A percentile compares a stretch with the other conserved stretches of the same genome.
phyloP scores from a whole-genome alignment of 1,284 basidiomycete species.

The Cryptococcus sp. region DNA sequence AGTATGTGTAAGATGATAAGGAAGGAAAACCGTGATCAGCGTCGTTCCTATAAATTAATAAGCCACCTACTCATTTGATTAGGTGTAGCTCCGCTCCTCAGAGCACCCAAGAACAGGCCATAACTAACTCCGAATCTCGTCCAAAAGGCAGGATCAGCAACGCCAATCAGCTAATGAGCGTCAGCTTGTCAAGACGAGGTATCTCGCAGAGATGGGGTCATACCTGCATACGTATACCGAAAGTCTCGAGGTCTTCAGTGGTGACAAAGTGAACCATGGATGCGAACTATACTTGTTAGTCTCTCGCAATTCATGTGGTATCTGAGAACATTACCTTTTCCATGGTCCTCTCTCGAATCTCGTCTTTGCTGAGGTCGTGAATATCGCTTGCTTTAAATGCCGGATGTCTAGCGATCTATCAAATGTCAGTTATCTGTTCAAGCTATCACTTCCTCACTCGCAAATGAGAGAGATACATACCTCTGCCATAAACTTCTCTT shows the following conservation, averaged over 20 bases:
- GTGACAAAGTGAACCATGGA: conserved; percentile 51
- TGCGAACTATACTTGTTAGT: conserved; percentile 23
- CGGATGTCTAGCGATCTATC: conserved; percentile 50
- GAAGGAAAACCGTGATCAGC: background rate
- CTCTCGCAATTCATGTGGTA: background rate
- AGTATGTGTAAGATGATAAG: background rate
- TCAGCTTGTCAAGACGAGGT: background rate
- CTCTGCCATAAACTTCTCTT: conserved; percentile 53
- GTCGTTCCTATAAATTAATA: background rate
- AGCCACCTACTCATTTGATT: conserved; percentile 41
- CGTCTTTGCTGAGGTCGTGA: conserved; percentile 55
- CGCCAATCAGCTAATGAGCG: conserved; percentile 35
- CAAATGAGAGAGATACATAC: conserved; percentile 17
- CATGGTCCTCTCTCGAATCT: conserved; percentile 53
- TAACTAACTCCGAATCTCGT: conserved; percentile 55
- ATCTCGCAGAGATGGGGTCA: conserved; percentile 7
- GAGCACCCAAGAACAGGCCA: conserved; percentile 53
- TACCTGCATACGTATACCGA: conserved; percentile 54
- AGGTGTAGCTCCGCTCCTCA: conserved; percentile 45
- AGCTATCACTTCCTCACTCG: background rate
- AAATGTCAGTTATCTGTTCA: background rate
- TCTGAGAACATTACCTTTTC: conserved; percentile 30
- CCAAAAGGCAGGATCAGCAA: conserved; percentile 56
- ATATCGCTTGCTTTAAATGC: conserved; percentile 55
- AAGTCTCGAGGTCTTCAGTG: conserved; percentile 50